Evolutionary conservation across 2,329 filamentous ascomycete genomes (phyloP), one percentile per base, ranked within the genome.

Genomic region (Monosporascus sp.): DNA sequence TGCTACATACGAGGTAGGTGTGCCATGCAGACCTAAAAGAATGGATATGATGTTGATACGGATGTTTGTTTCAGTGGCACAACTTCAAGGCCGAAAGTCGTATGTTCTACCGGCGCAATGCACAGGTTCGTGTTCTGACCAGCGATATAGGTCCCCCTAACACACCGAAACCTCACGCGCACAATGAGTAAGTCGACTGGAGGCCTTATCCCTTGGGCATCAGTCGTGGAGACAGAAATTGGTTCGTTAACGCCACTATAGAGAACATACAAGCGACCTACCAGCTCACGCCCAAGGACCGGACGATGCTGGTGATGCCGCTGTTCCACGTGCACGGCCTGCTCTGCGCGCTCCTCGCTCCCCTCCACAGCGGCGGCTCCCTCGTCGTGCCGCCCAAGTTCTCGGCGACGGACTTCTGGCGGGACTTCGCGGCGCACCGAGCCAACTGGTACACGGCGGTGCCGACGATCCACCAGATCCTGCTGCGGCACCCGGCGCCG

Each of bases 381-480:
- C 87, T 91, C 55, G 78, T 96, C 53, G 86, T 95, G 5, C 90
- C 90, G 2, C 64, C 77, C 50, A 88, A 85, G 65, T 95, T 95
- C 79, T 93, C 89, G 4, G 89, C 90, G 8, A 81, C 82, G 1
- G 85, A 89, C 20, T 96, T 96, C 72, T 96, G 90, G 90, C 69
- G 71, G 24, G 86, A 94, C 68, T 94, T 94, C 64, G 78, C 78
- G 60, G 75, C 78, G 6, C 78, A 91, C 74, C 78, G 83, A 58
- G 90, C 90, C 25, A 96, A 90, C 68, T 96, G 90, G 90, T 96
- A 94, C 72, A 94, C 90, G 0, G 90, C 90, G 1, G 90, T 94
- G n/a, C 90, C 90, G 1, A 95, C 90, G 1, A 95, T 96, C 67
- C 90, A 95, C 70, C 90, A 94, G 66, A 93, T 96, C 63, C 78